Percentiles rank a stretch among this genome's conserved stretches.
Evolutionary conservation across 1,284 basidiomycete species (phyloP).

Genomic region (Sanghuangporus weigelae): DNA sequence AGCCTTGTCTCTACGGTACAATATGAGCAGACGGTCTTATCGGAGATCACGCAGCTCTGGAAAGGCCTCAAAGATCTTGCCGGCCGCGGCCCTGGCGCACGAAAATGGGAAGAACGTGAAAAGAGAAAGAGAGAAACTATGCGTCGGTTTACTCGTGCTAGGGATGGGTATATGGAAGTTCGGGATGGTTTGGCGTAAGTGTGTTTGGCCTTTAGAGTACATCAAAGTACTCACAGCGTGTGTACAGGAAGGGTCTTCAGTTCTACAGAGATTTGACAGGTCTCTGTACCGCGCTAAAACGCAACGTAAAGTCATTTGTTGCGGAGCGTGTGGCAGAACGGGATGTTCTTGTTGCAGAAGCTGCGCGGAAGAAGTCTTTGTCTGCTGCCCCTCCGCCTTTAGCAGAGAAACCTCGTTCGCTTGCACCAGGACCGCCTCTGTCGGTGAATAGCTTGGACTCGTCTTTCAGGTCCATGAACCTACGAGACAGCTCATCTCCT

Average conservation of each 20-base stretch:
- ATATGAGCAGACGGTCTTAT: slow-evolving; percentile 67
- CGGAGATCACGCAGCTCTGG: slow-evolving; percentile 68
- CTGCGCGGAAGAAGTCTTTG: slow-evolving; percentile 61
- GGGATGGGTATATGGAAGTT: slow-evolving; percentile 84
- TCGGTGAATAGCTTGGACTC: slow-evolving; percentile 34
- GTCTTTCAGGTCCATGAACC: slow-evolving; percentile 51
- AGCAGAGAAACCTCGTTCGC: slow-evolving; percentile 45
- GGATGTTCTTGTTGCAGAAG: slow-evolving; percentile 58
- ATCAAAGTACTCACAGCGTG: slow-evolving; percentile 11
- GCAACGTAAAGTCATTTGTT: slow-evolving; percentile 62
- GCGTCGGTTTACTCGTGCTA: slow-evolving; percentile 64
- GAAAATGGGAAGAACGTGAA: slow-evolving; percentile 78
- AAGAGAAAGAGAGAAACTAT: slow-evolving; percentile 71
- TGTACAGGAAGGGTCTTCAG: slow-evolving; percentile 71
- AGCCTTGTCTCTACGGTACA: slow-evolving; percentile 72
- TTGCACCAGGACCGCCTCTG: slow-evolving; percentile 36
- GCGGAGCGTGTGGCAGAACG: slow-evolving; percentile 66
- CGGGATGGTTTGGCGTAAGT: slow-evolving; percentile 78
- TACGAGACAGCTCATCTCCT: slow-evolving; percentile 25
- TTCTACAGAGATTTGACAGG: slow-evolving; percentile 86
- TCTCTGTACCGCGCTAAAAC: slow-evolving; percentile 54
- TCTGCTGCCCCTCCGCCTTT: slow-evolving; percentile 34
- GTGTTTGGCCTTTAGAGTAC: slow-evolving; percentile 13
- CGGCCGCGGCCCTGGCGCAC: slow-evolving; percentile 63
- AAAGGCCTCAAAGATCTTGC: slow-evolving; percentile 68